Conservation (phyloP, 1,284 basidiomycete genomes). For the Cryptococcus sp. region DNA sequence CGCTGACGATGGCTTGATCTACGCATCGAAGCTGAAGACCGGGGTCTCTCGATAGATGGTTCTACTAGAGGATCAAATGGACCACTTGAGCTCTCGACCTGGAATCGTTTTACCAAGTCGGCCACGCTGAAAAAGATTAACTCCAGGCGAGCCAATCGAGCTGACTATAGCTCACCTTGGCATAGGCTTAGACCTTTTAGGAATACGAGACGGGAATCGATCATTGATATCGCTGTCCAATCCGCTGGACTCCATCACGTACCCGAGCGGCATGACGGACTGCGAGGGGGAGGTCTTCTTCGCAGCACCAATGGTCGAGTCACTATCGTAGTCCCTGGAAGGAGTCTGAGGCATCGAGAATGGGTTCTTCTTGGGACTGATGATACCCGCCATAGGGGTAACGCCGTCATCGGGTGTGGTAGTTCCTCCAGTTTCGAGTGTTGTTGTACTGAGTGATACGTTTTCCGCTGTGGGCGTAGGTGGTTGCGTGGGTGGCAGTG, state of each 20-base stretch:
- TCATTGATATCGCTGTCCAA: constrained; percentile 39
- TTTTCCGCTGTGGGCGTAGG: constrained; percentile 8
- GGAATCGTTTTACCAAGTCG: constrained; percentile 75
- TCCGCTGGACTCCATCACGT: constrained; percentile 32
- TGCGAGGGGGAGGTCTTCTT: constrained; percentile 14
- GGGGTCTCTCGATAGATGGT: constrained; percentile 17
- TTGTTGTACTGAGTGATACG: neutral
- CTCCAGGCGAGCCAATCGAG: neutral
- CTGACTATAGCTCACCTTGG: constrained; percentile 22
- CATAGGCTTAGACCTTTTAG: constrained; percentile 54
- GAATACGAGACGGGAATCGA: constrained; percentile 59
- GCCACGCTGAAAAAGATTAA: constrained; percentile 62
- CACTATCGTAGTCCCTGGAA: constrained; percentile 64
- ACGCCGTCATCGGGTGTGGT: constrained; percentile 6
- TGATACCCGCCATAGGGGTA: constrained; percentile 22
- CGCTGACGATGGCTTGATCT: constrained; percentile 10
- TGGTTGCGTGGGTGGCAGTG: neutral
- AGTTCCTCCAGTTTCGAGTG: no score
- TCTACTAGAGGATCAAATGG: neutral
- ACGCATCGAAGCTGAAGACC: constrained; percentile 17
- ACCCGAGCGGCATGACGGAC: neutral
- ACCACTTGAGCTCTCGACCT: constrained; percentile 10
- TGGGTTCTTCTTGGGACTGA: constrained; percentile 7
- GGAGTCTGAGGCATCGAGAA: constrained; percentile 11
- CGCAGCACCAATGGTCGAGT: constrained; percentile 81